Evolutionary conservation across 73 alveolate species (phyloP), one percentile per base, ranked within the genome.

Genomic region (Paramecium sonneborni): DNA sequence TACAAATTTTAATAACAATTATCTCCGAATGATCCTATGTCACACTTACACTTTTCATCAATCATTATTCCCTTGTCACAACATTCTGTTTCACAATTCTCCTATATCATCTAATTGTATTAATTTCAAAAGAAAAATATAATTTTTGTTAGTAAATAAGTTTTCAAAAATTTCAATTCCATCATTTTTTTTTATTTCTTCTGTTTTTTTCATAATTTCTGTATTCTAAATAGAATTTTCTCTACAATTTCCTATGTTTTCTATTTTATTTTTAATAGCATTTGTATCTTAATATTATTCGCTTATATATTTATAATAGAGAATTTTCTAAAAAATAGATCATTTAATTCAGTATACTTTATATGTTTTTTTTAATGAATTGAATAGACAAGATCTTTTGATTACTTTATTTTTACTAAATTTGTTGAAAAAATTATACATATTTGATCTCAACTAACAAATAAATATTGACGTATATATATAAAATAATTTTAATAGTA

Each of bases 21-120:
- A 14, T 35, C 62, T 20, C 88, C 88, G 12, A 35, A 38, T 1
- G 38, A 76, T 38, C 69, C 88, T 3, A 76, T 37, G n/a, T 76
- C 88, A 39, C 88, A 76, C 4, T 15, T n/a, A 39, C 88, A 76
- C 3, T 20, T 21, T 4, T 57, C 88, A 12, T 76, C 67, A 76
- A 20, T 21, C 23, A 38, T 15, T 20, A 39, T 30, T 20, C 88
- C 88, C 4, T 20, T 37, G 11, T 76, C 72, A 76, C 35, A 6
- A 28, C 88, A 76, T 57, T 21, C 76, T 24, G 18, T 12, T 23
- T 57, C 76, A 20, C 76, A 57, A 20, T 24, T 57, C 76, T 14
- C 8, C 6, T 14, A 2, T 46, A 21, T 46, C 57, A 46, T 46
- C 15, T 46, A 46, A 46, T 46, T n/a, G n/a, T n/a, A n/a, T n/a